Conservation (phyloP, 805 yeast species). For the Candida rishiriensis region DNA sequence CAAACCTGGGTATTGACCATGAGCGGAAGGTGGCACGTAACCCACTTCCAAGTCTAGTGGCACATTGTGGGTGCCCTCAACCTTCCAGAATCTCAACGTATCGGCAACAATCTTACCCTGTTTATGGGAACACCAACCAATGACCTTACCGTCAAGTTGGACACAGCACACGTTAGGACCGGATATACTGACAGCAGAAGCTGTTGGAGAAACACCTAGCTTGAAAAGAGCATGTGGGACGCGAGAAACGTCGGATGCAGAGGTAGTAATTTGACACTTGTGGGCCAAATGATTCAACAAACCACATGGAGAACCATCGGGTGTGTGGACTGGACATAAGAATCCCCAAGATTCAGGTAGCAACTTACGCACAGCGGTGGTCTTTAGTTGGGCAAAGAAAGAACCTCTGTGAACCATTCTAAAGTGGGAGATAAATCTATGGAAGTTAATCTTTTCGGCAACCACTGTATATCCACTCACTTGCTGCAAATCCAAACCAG, state of each 20-base stretch:
- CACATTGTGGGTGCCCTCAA: conserved; percentile 69
- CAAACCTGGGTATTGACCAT: conserved; percentile 97
- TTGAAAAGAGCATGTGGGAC: conserved; percentile 63
- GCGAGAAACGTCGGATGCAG: conserved; percentile 64
- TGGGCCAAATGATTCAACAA: conserved; percentile 93
- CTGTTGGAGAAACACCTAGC: conserved; percentile 79
- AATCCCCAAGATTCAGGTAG: conserved; percentile 99
- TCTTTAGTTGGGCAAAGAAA: conserved; percentile 95
- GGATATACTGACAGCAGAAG: conserved; percentile 60
- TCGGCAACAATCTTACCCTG: conserved; percentile 85
- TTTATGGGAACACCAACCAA: conserved; percentile 92
- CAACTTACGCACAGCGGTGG: conserved; percentile 93
- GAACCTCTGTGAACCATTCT: conserved; percentile 99
- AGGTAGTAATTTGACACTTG: conserved; percentile 84
- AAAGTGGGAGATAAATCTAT: conserved; percentile 96
- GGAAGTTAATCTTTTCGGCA: conserved; percentile 96
- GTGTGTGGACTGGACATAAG: conserved; percentile 98
- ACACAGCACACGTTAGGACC: conserved; percentile 89
- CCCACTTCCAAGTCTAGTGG: conserved; percentile 91
- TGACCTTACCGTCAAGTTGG: conserved; percentile 85
- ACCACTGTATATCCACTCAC: conserved; percentile 98
- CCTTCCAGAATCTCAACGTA: conserved; percentile 89
- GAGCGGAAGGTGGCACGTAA: conserved; percentile 89
- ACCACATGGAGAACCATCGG: conserved; percentile 99
- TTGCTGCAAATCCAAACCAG: conserved; percentile 97